Conservation (phyloP, 2,329 filamentous ascomycete genomes). For the Cordyceps sp. region DNA sequence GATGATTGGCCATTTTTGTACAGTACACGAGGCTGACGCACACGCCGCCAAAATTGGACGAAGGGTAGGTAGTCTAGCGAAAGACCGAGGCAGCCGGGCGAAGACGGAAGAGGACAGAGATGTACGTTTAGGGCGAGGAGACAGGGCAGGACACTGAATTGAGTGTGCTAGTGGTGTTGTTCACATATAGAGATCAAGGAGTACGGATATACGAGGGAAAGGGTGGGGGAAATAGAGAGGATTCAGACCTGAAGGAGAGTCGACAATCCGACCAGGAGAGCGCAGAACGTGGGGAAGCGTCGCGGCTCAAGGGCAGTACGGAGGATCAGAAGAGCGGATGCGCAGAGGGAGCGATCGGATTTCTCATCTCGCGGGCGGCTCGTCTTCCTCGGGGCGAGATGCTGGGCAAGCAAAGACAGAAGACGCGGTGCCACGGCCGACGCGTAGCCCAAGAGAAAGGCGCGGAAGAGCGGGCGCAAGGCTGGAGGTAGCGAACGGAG, state of each 20-base stretch:
- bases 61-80: too few species aligned
- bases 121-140: too few species aligned
- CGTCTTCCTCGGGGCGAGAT: conserved; percentile 27
- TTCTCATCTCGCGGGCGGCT: too few species aligned
- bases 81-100: too few species aligned
- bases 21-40: too few species aligned
- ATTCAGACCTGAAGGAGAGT: conserved; percentile 40
- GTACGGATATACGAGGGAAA: too few species aligned
- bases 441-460: conserved; percentile 44
- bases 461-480: conserved; percentile 38
- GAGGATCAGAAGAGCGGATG: conserved; percentile 23
- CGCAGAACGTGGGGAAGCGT: conserved; percentile 47
- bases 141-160: too few species aligned
- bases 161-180: too few species aligned
- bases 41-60: too few species aligned
- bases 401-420: conserved; percentile 34
- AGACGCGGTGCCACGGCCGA: conserved; percentile 41
- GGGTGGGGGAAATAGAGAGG: neutral
- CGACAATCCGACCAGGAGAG: conserved; percentile 39
- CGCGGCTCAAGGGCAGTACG: conserved; percentile 33
- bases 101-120: too few species aligned
- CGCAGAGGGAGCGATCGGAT: conserved; percentile 17
- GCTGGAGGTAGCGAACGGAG: conserved; percentile 25
- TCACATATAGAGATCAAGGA: neutral
- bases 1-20: too few species aligned